Evolutionary conservation across 2,329 filamentous ascomycete species (phyloP), one percentile per base, ranked within the genome.

Genomic region (Fusarium verticillioides): DNA sequence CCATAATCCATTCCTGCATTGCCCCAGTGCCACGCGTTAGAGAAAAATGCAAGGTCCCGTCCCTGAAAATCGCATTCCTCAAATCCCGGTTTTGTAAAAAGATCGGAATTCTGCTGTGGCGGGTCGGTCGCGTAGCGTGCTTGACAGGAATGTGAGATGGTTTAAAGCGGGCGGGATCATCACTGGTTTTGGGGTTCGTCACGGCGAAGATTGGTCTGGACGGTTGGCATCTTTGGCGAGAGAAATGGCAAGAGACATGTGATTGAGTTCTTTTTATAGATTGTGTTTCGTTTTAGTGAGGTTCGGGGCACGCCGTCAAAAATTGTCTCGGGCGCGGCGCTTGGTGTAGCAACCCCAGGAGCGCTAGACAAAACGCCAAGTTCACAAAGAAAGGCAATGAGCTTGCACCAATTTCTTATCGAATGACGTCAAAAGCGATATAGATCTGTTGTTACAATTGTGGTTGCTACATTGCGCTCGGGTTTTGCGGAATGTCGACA

Each of bases 21-120:
- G 10, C 34, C 15, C 23, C 23, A 23, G 8, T 56, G 66, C 70
- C 66, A 73, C 44, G 39, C 28, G 66, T 63, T 58, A 34, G 11
- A 57, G 11, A 4, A 36, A 61, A 43, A 50, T 30, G 12, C 21
- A 56, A 73, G 60, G 42, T 52, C 19, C 21, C 5, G 30, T 67
- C 39, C 42, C 52, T 60, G 49, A 54, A 8, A 49, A 54, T 39
- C 43, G 28, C 57, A 74, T 73, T 73, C 70, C 70, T 50, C 3
- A 49, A 16, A 21, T 26, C 5, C 56, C 56, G 49, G 53, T 32
- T 54, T 30, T 58, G 44, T 57, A 2, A 52, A 52, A 43, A 15
- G 62, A 36, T 63, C 61, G 53, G 57, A 67, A 49, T 46, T 40
- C 59, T 60, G n/a, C 15, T 13, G 54, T 71, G 70, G 70, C 54